Percentiles rank a stretch among this genome's conserved stretches.
Evolutionary conservation across 2,329 filamentous ascomycete genomes (phyloP).

Genomic region (Dactylellina sp.): DNA sequence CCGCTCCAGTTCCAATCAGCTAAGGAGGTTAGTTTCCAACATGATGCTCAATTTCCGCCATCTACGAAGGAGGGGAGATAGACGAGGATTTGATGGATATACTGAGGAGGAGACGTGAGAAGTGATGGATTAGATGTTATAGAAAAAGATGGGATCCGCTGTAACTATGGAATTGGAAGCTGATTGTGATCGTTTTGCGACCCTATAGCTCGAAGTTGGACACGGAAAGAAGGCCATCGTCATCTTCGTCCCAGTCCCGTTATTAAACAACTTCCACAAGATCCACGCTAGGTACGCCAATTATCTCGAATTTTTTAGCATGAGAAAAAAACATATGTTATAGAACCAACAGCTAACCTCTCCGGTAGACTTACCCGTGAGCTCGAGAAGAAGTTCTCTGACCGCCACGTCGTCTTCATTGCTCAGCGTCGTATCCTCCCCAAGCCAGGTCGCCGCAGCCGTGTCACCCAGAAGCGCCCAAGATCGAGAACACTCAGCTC

Average conservation of each 20-base stretch:
- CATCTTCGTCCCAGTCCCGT: slow-evolving; percentile 99
- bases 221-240: slow-evolving; percentile 99
- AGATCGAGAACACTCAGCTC: slow-evolving; percentile 97
- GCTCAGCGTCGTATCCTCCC: slow-evolving; percentile 98
- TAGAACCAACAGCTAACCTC: slow-evolving; percentile 1
- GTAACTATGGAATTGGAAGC: slow-evolving; percentile 58
- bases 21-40: slow-evolving; percentile 84
- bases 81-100: slow-evolving; percentile 2
- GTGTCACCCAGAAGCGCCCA: slow-evolving; percentile 98
- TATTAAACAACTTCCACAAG: slow-evolving; percentile 98
- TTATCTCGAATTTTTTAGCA: background rate
- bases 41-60: slow-evolving; percentile 26
- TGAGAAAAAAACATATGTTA: background rate
- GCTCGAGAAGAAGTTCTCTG: slow-evolving; percentile 99
- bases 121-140: background rate
- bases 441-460: slow-evolving; percentile 94
- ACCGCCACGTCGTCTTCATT: slow-evolving; percentile 99
- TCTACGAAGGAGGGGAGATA: slow-evolving; percentile 7
- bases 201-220: slow-evolving; percentile 94
- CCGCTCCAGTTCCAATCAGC: slow-evolving; percentile 99
- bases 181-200: slow-evolving; percentile 48
- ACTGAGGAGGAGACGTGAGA: background rate
- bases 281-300: slow-evolving; percentile 95
- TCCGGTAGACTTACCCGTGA: slow-evolving; percentile 88
- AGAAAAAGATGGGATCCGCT: slow-evolving; percentile 39